Conservation (phyloP, 208 protist genomes). For the Trypanosoma boissoni region DNA sequence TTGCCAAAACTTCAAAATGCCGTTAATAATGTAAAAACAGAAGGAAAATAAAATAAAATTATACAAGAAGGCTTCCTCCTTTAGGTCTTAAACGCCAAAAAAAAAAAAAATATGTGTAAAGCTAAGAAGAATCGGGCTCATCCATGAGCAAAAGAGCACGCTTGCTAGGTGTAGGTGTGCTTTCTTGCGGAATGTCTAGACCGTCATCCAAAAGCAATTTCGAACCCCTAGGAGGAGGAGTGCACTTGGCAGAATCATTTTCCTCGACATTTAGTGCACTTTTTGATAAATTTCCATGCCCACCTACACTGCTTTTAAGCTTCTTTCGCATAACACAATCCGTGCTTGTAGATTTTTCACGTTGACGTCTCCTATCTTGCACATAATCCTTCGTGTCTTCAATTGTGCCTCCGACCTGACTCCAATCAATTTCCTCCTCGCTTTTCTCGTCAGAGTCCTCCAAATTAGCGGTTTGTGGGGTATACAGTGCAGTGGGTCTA, state of each 20-base stretch:
- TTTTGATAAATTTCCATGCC: too few relatives aligned
- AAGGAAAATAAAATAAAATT: neutral
- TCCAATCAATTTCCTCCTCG: constrained; percentile 13
- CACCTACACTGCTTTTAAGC: too few relatives aligned
- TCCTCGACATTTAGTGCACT: too few relatives aligned
- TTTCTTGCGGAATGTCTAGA: too few relatives aligned
- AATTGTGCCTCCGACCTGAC: neutral
- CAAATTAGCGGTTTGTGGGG: constrained; percentile 28
- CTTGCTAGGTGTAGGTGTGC: too few relatives aligned
- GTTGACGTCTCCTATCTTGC: neutral
- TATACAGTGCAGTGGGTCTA: constrained; percentile 30
- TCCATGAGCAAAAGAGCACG: neutral
- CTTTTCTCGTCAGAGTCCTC: constrained; percentile 10
- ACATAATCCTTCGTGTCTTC: neutral
- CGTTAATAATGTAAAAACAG: neutral
- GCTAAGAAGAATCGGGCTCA: neutral
- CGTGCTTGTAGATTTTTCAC: too few relatives aligned
- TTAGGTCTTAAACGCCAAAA: too few relatives aligned
- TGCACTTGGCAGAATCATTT: too few relatives aligned
- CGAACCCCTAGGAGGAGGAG: too few relatives aligned
- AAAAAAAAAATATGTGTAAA: constrained; percentile 9
- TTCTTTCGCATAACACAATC: too few relatives aligned
- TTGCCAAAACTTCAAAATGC: neutral
- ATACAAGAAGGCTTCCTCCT: too few relatives aligned
- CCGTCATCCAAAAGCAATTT: constrained; percentile 21